Percentiles rank a stretch among this genome's conserved stretches.
These are phyloP conservation scores for Stagonosporopsis vannaccii DNA, from an alignment of 2,329 filamentous ascomycete genomes.

Conservation along the genomic window DNA sequence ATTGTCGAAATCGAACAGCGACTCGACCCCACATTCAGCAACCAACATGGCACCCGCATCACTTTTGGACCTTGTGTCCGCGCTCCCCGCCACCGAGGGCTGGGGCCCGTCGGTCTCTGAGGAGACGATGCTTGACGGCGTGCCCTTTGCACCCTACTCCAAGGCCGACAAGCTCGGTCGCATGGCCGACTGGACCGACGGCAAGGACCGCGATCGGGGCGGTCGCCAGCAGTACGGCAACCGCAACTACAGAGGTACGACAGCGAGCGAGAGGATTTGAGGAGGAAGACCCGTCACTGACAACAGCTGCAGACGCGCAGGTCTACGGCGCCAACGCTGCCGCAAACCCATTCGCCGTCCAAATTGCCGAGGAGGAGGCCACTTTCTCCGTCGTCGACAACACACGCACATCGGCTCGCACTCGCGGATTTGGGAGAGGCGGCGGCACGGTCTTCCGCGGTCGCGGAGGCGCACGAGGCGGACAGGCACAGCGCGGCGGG, in stretches of 20 bases:
- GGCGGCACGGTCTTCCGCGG: slow-evolving; percentile 89
- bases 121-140: slow-evolving; percentile 90
- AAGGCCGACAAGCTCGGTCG: slow-evolving; percentile 98
- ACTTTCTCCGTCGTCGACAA: slow-evolving; percentile 99
- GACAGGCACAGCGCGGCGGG: slow-evolving; percentile 73
- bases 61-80: slow-evolving; percentile 57
- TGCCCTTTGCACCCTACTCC: slow-evolving; percentile 96
- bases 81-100: slow-evolving; percentile 54
- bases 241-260: slow-evolving; percentile 84
- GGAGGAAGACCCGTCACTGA: slow-evolving; percentile 20
- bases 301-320: slow-evolving; percentile 76
- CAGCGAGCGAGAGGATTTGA: background rate
- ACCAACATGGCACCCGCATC: slow-evolving; percentile 56
- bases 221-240: slow-evolving; percentile 85
- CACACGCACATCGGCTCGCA: slow-evolving; percentile 83
- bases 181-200: slow-evolving; percentile 99
- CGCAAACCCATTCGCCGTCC: slow-evolving; percentile 81
- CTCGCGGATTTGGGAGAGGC: slow-evolving; percentile 80
- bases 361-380: slow-evolving; percentile 92
- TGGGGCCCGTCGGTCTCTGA: slow-evolving; percentile 87
- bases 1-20: slow-evolving; percentile 20
- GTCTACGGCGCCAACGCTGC: slow-evolving; percentile 91
- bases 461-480: slow-evolving; percentile 78
- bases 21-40: slow-evolving; percentile 20
- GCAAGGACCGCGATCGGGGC: slow-evolving; percentile 79